Percentiles rank a stretch among this genome's conserved stretches.
Conservation (phyloP, 164 flowering plant genomes). For the Platanus orientalis region DNA sequence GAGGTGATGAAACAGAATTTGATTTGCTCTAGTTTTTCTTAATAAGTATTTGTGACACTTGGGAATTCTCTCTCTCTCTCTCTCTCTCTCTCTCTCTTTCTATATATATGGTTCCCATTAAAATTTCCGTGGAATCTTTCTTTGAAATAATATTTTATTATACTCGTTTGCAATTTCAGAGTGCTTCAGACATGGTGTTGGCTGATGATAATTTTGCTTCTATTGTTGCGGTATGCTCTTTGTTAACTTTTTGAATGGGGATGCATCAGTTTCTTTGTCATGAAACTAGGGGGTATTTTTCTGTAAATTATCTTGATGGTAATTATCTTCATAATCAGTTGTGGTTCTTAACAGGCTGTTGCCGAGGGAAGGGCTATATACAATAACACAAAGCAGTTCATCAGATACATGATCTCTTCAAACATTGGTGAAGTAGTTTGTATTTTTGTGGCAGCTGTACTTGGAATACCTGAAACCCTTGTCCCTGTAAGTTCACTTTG, state of each 20-base stretch:
- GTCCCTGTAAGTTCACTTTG: conserved; percentile 68
- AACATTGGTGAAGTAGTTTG: conserved; percentile 99
- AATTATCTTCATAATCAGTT: conserved; percentile 9
- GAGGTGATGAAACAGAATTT: neutral
- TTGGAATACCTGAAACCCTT: conserved; percentile 98
- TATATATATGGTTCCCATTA: no score
- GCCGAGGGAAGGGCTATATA: conserved; percentile 99
- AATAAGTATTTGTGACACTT: no score
- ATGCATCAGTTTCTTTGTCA: conserved; percentile 1
- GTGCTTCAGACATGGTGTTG: conserved; percentile 99
- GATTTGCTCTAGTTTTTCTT: conserved; percentile 4
- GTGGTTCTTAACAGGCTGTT: conserved; percentile 67
- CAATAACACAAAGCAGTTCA: conserved; percentile 96
- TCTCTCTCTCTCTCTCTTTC: no score
- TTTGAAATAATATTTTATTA: no score
- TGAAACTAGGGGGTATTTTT: no score
- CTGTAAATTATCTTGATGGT: conserved; percentile 2
- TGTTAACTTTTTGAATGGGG: neutral
- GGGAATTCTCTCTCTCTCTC: no score
- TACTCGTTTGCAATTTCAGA: no score
- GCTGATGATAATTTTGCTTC: conserved; percentile 99
- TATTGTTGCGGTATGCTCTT: conserved; percentile 72
- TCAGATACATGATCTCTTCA: conserved; percentile 99
- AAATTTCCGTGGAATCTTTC: no score
- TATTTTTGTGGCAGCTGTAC: conserved; percentile 96